Percentiles rank a stretch among this genome's conserved stretches.
These are phyloP conservation scores for Rhodomyrtus psidioides DNA, from an alignment of 441 rosid genomes.

Conservation along the genomic window DNA sequence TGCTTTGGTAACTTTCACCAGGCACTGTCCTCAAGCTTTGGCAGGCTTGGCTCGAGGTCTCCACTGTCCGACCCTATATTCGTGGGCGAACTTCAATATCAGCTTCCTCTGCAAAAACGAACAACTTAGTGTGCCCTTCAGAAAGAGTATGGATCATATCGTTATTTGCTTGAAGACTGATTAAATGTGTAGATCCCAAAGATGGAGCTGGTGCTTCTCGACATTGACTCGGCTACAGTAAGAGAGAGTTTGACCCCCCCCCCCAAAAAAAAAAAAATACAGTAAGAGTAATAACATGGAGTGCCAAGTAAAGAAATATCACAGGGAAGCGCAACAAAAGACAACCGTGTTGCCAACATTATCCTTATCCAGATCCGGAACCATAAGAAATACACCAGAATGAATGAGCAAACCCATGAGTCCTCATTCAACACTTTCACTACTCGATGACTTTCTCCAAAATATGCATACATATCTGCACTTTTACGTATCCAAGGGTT, in stretches of 20 bases:
- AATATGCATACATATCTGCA: background rate
- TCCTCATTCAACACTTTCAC: background rate
- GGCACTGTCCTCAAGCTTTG: conserved; percentile 18
- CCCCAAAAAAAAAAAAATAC: too few relatives aligned
- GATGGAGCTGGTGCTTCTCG: background rate
- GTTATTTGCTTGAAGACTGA: background rate
- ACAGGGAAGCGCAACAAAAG: background rate
- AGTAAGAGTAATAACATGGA: background rate
- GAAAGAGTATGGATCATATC: background rate
- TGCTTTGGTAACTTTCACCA: background rate
- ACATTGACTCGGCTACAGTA: background rate
- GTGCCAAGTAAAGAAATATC: background rate
- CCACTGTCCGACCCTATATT: conserved; percentile 68
- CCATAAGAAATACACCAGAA: background rate
- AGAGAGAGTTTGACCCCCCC: too few relatives aligned
- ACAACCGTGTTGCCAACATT: background rate
- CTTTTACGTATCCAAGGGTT: background rate
- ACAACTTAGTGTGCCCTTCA: background rate
- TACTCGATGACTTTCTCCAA: background rate
- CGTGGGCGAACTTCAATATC: conserved; percentile 41
- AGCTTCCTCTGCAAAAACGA: conserved; percentile 64
- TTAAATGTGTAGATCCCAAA: background rate
- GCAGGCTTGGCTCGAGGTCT: conserved; percentile 49
- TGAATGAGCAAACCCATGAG: background rate
- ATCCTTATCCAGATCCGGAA: background rate